These are phyloP conservation scores for Bipolaris sorokiniana DNA, from an alignment of 2,329 filamentous ascomycete genomes.

Conservation along the genomic window DNA sequence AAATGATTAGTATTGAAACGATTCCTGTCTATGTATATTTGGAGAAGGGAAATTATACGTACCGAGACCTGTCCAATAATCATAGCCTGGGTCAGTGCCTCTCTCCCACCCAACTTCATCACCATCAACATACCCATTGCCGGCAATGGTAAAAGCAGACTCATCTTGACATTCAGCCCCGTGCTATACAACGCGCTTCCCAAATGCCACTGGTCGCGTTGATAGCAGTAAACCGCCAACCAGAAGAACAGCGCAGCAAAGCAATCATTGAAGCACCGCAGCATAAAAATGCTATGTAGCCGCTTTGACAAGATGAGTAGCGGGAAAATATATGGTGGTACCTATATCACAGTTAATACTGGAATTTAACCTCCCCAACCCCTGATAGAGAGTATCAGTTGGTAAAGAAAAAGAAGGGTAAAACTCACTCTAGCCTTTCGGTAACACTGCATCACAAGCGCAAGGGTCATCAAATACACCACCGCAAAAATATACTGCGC, in stretches of 20 bases:
- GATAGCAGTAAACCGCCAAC: constrained; percentile 77
- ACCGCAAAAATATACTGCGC: constrained; percentile 85
- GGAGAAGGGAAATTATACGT: constrained; percentile 31
- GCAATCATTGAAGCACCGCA: constrained; percentile 95
- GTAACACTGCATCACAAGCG: constrained; percentile 83
- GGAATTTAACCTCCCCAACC: not conserved
- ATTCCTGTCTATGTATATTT: not conserved
- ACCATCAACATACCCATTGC: constrained; percentile 79
- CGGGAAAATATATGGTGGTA: constrained; percentile 84
- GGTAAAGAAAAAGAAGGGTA: not conserved
- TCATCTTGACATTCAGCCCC: constrained; percentile 95
- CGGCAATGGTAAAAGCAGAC: constrained; percentile 79
- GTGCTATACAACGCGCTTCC: constrained; percentile 76
- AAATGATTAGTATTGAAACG: constrained; percentile 14
- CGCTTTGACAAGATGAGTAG: constrained; percentile 88
- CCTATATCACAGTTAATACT: constrained; percentile 55
- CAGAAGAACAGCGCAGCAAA: constrained; percentile 86
- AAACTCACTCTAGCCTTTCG: constrained; percentile 67
- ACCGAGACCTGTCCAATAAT: constrained; percentile 82
- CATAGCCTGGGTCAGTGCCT: constrained; percentile 70
- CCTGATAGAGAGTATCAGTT: not conserved
- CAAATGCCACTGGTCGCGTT: constrained; percentile 74
- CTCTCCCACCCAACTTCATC: constrained; percentile 70
- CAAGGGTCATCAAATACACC: constrained; percentile 78
- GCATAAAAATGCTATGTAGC: constrained; percentile 88